Conservation (phyloP, 2,329 filamentous ascomycete genomes). For the Botrytis sinoallii region DNA sequence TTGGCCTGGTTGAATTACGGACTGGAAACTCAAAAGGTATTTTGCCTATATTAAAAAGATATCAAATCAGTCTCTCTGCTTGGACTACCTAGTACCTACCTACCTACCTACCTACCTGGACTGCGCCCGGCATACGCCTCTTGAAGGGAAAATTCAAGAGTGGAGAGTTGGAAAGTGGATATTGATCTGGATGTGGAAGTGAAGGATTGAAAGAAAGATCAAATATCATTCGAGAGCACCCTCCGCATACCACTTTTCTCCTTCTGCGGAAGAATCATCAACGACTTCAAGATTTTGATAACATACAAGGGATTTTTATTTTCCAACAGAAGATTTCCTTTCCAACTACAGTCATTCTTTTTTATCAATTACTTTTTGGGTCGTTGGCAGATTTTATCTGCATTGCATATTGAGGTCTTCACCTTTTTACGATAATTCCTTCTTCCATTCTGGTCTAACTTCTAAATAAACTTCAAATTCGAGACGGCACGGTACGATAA, state of each 20-base stretch:
- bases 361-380: neutral
- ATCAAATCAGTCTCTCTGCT: neutral
- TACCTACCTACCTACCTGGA: neutral
- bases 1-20: neutral
- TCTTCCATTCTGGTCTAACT: neutral
- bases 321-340: neutral
- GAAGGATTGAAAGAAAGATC: neutral
- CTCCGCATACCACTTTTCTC: neutral
- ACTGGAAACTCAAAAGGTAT: neutral
- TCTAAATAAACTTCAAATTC: neutral
- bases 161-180: neutral
- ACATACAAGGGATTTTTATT: neutral
- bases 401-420: neutral
- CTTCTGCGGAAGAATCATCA: neutral
- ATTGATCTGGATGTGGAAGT: neutral
- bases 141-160: neutral
- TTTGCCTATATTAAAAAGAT: constrained; percentile 1
- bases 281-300: neutral
- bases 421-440: neutral
- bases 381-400: neutral
- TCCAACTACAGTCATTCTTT: constrained; percentile 20
- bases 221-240: neutral
- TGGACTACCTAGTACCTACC: neutral
- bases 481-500: neutral
- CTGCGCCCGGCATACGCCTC: neutral